Percentiles rank a stretch among this genome's conserved stretches.
These are phyloP conservation scores for Ambrosiella xylebori DNA, from an alignment of 2,329 filamentous ascomycete genomes.

Conservation along the genomic window DNA sequence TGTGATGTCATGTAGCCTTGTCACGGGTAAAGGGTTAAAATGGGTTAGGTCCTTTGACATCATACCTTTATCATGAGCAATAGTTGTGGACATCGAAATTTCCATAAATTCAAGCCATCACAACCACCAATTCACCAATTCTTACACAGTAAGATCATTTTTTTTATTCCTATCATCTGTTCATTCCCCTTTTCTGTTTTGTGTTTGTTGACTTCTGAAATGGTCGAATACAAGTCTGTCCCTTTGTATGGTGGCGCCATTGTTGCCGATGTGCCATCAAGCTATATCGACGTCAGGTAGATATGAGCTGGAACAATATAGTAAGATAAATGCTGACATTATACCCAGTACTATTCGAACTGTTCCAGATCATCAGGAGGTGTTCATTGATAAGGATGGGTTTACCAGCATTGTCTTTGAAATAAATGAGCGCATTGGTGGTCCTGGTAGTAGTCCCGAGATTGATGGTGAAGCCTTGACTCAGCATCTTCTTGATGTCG, in stretches of 20 bases:
- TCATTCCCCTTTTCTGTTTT: neutral
- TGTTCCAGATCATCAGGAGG: conserved; percentile 78
- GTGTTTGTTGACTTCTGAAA: neutral
- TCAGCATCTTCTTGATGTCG: conserved; percentile 51
- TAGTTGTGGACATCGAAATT: neutral
- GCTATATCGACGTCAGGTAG: conserved; percentile 59
- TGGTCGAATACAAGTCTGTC: conserved; percentile 30
- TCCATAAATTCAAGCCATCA: neutral
- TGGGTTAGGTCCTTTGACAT: neutral
- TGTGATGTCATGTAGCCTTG: too few relatives aligned
- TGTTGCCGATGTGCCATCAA: conserved; percentile 46
- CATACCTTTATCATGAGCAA: neutral
- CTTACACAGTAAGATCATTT: neutral
- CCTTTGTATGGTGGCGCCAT: conserved; percentile 59
- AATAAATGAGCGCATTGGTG: conserved; percentile 63
- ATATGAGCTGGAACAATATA: conserved; percentile 10
- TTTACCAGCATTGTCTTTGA: conserved; percentile 83
- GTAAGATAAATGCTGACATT: conserved; percentile 3
- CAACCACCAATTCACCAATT: neutral
- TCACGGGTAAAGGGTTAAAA: neutral
- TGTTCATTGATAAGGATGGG: conserved; percentile 69
- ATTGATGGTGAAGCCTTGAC: conserved; percentile 54
- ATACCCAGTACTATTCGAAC: conserved; percentile 48
- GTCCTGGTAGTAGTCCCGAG: conserved; percentile 34
- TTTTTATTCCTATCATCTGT: neutral